Conservation (phyloP, 768 basidiomycete species). For the Rhodotorula toruloides region DNA sequence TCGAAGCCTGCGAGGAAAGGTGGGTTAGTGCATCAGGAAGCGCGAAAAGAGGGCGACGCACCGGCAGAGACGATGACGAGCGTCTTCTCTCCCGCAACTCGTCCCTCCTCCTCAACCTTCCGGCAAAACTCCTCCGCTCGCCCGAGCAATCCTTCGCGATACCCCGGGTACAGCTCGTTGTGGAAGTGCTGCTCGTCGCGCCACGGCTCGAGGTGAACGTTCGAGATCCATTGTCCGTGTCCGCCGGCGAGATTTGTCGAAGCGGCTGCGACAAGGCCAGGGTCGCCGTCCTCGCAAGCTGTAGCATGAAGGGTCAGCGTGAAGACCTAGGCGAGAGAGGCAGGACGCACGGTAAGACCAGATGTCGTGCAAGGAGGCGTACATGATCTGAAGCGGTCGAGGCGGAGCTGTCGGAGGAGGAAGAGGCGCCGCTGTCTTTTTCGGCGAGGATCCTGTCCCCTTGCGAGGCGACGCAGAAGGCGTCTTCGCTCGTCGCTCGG, state of each 20-base stretch:
- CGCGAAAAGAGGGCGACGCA: constrained; percentile 42
- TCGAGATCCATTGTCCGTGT: constrained; percentile 83
- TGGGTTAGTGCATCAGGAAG: neutral
- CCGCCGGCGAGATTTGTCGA: constrained; percentile 70
- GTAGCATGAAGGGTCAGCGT: neutral
- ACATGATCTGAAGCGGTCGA: constrained; percentile 59
- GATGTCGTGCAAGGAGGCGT: constrained; percentile 90
- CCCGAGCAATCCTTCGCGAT: constrained; percentile 59
- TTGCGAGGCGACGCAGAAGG: constrained; percentile 22
- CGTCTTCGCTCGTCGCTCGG: neutral
- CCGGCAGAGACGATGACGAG: constrained; percentile 74
- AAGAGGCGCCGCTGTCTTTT: constrained; percentile 45
- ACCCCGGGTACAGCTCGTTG: constrained; percentile 62
- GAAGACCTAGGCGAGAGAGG: neutral
- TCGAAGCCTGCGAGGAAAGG: constrained; percentile 62
- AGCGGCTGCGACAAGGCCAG: constrained; percentile 73
- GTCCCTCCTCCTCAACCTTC: constrained; percentile 52
- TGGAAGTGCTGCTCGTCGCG: constrained; percentile 68
- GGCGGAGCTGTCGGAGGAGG: constrained; percentile 49
- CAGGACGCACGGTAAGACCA: constrained; percentile 47
- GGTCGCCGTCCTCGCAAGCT: constrained; percentile 66
- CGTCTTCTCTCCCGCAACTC: constrained; percentile 51
- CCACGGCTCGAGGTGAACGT: constrained; percentile 74
- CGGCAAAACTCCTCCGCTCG: constrained; percentile 68
- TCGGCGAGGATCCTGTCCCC: constrained; percentile 11